A percentile compares a stretch with the other conserved stretches of the same genome.
phyloP scores from a whole-genome alignment of 2,329 filamentous ascomycete species.

The Fusarium sp. region DNA sequence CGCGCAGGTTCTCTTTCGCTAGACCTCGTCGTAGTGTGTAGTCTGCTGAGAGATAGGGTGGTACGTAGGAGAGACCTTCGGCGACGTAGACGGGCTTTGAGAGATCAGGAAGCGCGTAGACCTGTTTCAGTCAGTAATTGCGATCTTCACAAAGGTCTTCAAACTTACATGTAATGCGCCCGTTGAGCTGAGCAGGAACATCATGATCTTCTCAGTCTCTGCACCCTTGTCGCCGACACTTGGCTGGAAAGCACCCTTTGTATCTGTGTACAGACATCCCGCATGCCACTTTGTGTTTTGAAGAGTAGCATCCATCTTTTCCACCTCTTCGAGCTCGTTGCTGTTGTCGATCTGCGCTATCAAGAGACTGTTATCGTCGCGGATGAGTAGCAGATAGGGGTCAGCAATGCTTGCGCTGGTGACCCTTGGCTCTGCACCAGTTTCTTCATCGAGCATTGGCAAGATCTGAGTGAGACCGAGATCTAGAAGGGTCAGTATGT shows the following conservation, averaged over 20 bases:
- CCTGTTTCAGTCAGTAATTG: slow-evolving; percentile 56
- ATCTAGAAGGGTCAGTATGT: slow-evolving; percentile 63
- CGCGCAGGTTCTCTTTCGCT: slow-evolving; percentile 77
- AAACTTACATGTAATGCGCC: slow-evolving; percentile 77
- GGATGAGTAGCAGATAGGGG: slow-evolving; percentile 83
- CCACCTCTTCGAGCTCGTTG: slow-evolving; percentile 86
- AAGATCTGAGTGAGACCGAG: slow-evolving; percentile 90
- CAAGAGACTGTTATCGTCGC: slow-evolving; percentile 84
- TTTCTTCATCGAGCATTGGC: slow-evolving; percentile 91
- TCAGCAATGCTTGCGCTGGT: slow-evolving; percentile 86
- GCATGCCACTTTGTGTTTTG: slow-evolving; percentile 78
- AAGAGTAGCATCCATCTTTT: slow-evolving; percentile 68
- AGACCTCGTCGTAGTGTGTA: slow-evolving; percentile 75
- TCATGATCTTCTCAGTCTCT: slow-evolving; percentile 64
- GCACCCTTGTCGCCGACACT: slow-evolving; percentile 53
- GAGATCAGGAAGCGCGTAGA: slow-evolving; percentile 81
- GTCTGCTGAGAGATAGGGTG: slow-evolving; percentile 78
- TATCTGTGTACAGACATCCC: slow-evolving; percentile 84
- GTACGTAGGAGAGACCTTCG: slow-evolving; percentile 81
- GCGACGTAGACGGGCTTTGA: slow-evolving; percentile 77
- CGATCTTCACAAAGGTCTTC: background rate
- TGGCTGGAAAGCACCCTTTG: slow-evolving; percentile 64
- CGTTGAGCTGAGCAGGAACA: slow-evolving; percentile 81
- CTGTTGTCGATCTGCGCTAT: slow-evolving; percentile 80
- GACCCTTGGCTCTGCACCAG: slow-evolving; percentile 81